These are phyloP conservation scores for Clohesyomyces aquaticus DNA, from an alignment of 495 filamentous ascomycete genomes.

Conservation along the genomic window DNA sequence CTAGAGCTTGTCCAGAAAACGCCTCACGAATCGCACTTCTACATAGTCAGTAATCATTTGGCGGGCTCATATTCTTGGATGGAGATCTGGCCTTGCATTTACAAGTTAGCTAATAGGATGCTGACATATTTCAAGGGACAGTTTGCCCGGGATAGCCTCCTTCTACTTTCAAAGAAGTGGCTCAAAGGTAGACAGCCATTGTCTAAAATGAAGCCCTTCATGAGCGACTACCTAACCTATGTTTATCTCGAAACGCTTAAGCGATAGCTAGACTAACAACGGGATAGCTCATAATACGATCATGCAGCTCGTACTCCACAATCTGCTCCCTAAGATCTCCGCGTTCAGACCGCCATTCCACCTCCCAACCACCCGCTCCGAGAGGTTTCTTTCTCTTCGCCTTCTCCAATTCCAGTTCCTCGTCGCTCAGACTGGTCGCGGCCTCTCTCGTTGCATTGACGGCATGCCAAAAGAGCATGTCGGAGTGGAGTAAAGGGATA, in stretches of 20 bases:
- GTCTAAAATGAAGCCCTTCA: too few relatives aligned
- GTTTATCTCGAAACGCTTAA: constrained; percentile 19
- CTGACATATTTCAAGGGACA: too few relatives aligned
- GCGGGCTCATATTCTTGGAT: too few relatives aligned
- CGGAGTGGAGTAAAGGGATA: constrained; percentile 49
- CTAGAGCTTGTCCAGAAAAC: too few relatives aligned
- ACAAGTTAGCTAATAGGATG: too few relatives aligned
- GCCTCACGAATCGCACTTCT: too few relatives aligned
- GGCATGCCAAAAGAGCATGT: constrained; percentile 52
- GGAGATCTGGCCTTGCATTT: too few relatives aligned
- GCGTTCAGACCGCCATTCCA: constrained; percentile 52
- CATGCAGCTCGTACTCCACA: constrained; percentile 56
- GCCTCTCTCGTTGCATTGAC: constrained; percentile 47
- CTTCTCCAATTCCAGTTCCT: constrained; percentile 48
- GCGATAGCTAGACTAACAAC: constrained; percentile 51
- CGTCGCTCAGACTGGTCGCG: constrained; percentile 42
- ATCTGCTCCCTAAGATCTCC: constrained; percentile 57
- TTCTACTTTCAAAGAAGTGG: too few relatives aligned
- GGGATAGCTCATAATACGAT: constrained; percentile 58
- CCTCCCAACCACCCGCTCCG: constrained; percentile 53
- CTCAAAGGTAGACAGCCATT: too few relatives aligned
- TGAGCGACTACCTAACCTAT: too few relatives aligned
- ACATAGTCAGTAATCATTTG: too few relatives aligned
- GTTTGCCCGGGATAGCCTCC: too few relatives aligned
- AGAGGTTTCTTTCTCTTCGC: constrained; percentile 45